phyloP scores from a whole-genome alignment of 2,329 filamentous ascomycete species.

The Geosmithia flava region DNA sequence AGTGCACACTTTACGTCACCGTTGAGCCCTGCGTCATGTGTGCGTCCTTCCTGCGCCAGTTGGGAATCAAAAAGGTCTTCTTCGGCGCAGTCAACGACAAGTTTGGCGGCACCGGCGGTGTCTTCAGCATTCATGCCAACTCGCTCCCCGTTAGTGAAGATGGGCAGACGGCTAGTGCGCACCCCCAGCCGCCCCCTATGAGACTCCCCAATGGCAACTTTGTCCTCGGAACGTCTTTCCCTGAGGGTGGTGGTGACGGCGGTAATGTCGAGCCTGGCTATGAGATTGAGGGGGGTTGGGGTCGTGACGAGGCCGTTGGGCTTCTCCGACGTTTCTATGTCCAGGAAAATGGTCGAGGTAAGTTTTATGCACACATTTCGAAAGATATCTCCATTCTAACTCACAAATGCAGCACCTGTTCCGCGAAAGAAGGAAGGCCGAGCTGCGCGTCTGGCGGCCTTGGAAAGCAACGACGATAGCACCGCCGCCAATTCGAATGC shows the following conservation, averaged over 20 bases:
- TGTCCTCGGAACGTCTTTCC: conserved; percentile 22
- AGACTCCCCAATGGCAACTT: conserved; percentile 22
- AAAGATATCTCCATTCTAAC: conserved; percentile 6
- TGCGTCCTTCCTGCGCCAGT: conserved; percentile 80
- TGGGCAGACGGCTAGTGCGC: conserved; percentile 25
- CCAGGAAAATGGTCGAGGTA: conserved; percentile 90
- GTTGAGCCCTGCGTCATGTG: conserved; percentile 99
- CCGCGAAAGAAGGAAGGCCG: conserved; percentile 43
- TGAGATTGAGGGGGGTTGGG: conserved; percentile 75
- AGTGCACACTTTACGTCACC: conserved; percentile 81
- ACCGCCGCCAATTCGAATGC: not conserved
- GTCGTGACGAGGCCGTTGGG: conserved; percentile 85
- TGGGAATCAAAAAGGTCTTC: conserved; percentile 79
- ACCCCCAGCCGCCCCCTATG: conserved; percentile 21
- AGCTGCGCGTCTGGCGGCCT: conserved; percentile 37
- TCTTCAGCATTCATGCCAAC: conserved; percentile 70
- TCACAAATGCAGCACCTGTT: conserved; percentile 26
- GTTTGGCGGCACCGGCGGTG: conserved; percentile 91
- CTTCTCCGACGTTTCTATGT: conserved; percentile 90
- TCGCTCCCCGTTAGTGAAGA: conserved; percentile 27
- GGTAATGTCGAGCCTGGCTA: conserved; percentile 67
- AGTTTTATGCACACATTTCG: conserved; percentile 10
- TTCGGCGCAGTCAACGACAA: conserved; percentile 95
- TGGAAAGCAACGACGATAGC: conserved; percentile 22
- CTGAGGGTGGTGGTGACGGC: conserved; percentile 36